Conservation (phyloP, 169 alveolate genomes). For the Perkinsus marinus region DNA sequence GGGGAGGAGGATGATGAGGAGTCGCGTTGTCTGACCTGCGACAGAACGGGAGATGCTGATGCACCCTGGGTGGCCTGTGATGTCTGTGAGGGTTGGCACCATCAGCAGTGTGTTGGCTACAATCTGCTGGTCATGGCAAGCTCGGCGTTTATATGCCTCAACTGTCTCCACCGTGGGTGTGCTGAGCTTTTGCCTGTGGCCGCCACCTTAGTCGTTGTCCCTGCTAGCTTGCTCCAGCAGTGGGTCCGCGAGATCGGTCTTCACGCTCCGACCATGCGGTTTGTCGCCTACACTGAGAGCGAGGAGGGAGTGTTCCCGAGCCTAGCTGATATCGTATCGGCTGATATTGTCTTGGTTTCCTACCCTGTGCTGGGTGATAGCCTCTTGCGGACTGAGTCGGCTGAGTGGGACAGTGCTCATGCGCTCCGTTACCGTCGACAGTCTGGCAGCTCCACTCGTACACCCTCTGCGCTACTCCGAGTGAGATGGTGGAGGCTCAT, state of each 20-base stretch:
- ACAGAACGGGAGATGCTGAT: not conserved
- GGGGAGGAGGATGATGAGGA: no score
- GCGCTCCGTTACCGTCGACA: not conserved
- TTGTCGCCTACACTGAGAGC: not conserved
- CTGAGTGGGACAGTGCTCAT: not conserved
- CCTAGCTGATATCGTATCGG: not conserved
- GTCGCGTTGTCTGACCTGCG: not conserved
- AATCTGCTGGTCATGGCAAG: not conserved
- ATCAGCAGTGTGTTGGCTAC: not conserved
- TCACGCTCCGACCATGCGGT: not conserved
- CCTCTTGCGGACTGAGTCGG: not conserved
- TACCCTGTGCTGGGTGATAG: no score
- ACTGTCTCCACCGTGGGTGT: not conserved
- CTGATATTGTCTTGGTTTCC: no score
- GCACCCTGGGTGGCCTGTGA: not conserved
- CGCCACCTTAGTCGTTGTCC: conserved; percentile 24
- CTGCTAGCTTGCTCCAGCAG: conserved; percentile 24
- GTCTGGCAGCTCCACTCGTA: not conserved
- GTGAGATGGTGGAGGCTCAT: not conserved
- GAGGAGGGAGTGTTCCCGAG: not conserved
- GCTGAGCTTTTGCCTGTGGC: not conserved
- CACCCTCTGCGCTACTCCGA: not conserved
- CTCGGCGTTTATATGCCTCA: not conserved
- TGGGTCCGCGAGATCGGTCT: conserved; percentile 21
- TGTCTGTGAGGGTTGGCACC: not conserved